Evolutionary conservation across 768 basidiomycete genomes (phyloP).

Genomic region (Agaricus subrufescens): DNA sequence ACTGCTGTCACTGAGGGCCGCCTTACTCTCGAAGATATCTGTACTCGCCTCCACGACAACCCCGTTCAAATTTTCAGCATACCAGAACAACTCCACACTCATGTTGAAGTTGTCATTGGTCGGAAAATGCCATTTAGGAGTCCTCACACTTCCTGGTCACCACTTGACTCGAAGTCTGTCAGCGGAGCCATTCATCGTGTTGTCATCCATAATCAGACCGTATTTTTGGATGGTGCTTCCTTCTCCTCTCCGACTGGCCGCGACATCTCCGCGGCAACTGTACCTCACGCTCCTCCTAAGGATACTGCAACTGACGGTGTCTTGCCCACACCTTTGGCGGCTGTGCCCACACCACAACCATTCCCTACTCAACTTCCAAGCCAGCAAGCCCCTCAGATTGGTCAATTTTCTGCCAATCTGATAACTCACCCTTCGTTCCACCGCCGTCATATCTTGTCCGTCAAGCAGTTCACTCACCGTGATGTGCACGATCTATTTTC

Average conservation of each 20-base stretch:
- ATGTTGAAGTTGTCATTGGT: conserved; percentile 89
- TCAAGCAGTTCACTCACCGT: conserved; percentile 87
- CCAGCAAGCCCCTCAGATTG: conserved; percentile 26
- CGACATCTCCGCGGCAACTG: conserved; percentile 63
- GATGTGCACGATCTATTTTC: conserved; percentile 94
- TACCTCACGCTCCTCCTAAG: conserved; percentile 32
- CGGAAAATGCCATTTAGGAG: conserved; percentile 57
- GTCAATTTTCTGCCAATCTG: conserved; percentile 42
- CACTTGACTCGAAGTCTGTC: conserved; percentile 57
- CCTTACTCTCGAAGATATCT: conserved; percentile 80
- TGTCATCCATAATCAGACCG: conserved; percentile 83
- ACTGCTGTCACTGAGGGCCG: conserved; percentile 79
- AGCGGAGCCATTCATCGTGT: conserved; percentile 86
- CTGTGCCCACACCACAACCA: conserved; percentile 1
- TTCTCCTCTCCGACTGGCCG: conserved; percentile 57
- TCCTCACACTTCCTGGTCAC: conserved; percentile 70
- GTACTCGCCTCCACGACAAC: conserved; percentile 83
- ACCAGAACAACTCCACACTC: conserved; percentile 80
- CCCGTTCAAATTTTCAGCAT: conserved; percentile 89
- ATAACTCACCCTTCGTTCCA: conserved; percentile 84
- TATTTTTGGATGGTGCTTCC: conserved; percentile 81
- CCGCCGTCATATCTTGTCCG: conserved; percentile 87
- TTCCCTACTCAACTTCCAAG: conserved; percentile 11
- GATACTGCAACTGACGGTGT: conserved; percentile 3
- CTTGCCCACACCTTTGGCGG: conserved; percentile 16